These are phyloP conservation scores for Leucocoprinus birnbaumii DNA, from an alignment of 768 basidiomycete genomes.

Conservation along the genomic window DNA sequence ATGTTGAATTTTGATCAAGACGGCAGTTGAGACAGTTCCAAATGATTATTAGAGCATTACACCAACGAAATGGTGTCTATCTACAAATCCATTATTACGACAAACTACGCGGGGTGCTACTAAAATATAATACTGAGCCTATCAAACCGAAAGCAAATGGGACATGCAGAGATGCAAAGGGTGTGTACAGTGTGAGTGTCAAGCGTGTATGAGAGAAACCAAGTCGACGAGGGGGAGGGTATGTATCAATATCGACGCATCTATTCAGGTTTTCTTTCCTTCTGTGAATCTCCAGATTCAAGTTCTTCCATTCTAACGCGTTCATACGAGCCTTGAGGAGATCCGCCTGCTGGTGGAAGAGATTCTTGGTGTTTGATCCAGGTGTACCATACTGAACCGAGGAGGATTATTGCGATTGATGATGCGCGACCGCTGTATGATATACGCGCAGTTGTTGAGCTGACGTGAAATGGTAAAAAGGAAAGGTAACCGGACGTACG, in stretches of 20 bases:
- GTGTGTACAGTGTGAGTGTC: too few relatives aligned
- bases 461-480: neutral
- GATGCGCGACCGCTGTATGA: constrained; percentile 67
- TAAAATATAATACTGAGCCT: too few relatives aligned
- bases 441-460: neutral
- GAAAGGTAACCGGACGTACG: constrained; percentile 42
- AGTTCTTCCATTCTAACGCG: constrained; percentile 63
- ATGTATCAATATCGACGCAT: neutral
- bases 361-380: constrained; percentile 83
- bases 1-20: too few relatives aligned
- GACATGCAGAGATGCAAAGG: too few relatives aligned
- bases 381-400: constrained; percentile 83
- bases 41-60: too few relatives aligned
- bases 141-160: too few relatives aligned
- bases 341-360: constrained; percentile 25
- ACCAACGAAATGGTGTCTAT: too few relatives aligned
- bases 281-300: constrained; percentile 40
- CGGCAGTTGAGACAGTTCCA: too few relatives aligned
- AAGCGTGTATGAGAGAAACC: too few relatives aligned
- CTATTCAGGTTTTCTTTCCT: constrained; percentile 11
- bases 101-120: too few relatives aligned
- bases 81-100: too few relatives aligned
- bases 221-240: neutral
- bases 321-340: constrained; percentile 44
- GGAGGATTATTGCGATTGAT: constrained; percentile 78